A percentile compares a stretch with the other conserved stretches of the same genome.
Conservation (phyloP, 202 grass and related monocot species). For the Carex arenaria region DNA sequence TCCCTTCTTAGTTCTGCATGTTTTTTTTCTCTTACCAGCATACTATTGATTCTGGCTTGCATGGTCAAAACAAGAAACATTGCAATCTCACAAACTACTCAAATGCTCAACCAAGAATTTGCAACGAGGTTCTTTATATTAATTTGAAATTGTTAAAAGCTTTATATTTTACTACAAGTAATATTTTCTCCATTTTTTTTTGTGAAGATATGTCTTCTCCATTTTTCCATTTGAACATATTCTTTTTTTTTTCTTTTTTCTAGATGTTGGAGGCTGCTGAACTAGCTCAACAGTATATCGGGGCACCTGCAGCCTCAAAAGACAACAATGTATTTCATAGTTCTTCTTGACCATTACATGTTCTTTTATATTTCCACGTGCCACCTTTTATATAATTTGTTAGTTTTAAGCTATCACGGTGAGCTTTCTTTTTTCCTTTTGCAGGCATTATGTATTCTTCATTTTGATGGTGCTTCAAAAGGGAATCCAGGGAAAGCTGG, state of each 20-base stretch:
- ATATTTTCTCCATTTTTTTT: neutral
- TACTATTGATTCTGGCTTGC: slow-evolving; percentile 11
- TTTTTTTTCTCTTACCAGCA: neutral
- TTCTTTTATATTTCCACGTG: neutral
- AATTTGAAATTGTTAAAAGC: neutral
- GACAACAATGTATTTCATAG: slow-evolving; percentile 12
- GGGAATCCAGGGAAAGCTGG: slow-evolving; percentile 86
- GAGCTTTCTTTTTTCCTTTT: slow-evolving; percentile 8
- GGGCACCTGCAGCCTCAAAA: neutral
- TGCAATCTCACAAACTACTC: slow-evolving; percentile 9
- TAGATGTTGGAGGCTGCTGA: slow-evolving; percentile 1
- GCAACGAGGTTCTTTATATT: slow-evolving; percentile 6
- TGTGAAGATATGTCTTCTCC: neutral
- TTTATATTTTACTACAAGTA: neutral
- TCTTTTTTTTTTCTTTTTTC: neutral
- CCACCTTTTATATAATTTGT: neutral
- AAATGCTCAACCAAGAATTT: neutral
- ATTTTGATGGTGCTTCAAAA: slow-evolving; percentile 87
- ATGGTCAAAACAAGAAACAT: slow-evolving; percentile 12
- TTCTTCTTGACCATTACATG: neutral
- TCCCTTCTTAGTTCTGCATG: neutral
- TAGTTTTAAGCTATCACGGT: neutral
- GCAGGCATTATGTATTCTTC: slow-evolving; percentile 59
- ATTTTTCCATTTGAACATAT: neutral
- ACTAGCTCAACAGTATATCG: neutral